Evolutionary conservation across 148 eudicot species (phyloP), one percentile per base, ranked within the genome.

Genomic region (Polygonum aviculare): DNA sequence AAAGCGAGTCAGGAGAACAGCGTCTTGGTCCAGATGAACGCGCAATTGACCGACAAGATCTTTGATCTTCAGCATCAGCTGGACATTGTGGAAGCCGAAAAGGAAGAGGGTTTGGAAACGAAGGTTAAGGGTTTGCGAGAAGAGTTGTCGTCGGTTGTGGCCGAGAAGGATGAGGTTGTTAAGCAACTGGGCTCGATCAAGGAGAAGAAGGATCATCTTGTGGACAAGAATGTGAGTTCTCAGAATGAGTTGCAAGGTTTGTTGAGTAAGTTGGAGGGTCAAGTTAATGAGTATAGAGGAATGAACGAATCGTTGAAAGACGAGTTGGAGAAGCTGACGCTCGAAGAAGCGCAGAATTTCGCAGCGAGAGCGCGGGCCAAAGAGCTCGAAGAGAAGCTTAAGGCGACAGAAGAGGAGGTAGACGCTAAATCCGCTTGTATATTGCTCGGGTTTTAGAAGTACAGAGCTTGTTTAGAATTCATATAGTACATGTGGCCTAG

Each of bases 1-100:
- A 84, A 83, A 72, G 85, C 81, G 48, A 72, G 77, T 67, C 82
- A 88, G 16, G 97, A 90, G 79, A 90, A 82, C 60, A 86, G 84
- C 59, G 60, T 82, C 76, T 83, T 94, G 45, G 85, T 79, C 4
- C 92, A 86, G 79, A 90, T 88, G 50, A 93, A 87, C 77, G 52
- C 79, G 44, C 87, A 91, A 77, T 84, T 94, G 45, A 85, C 82
- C 78, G 81, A 67, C 78, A 87, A 88, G 83, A 79, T 90, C 69
- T 82, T 83, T 78, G 93, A 95, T 47, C 93, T 95, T 69, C 87
- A 90, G 71, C 87, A 83, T 51, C 82, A 77, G 62, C 75, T 91
- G 49, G 81, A 80, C 40, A 73, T 79, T 38, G 84, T 69, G 22
- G 31, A 57, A 80, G 77, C 82, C 31, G 96, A 89, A 76, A 87